phyloP scores from a whole-genome alignment of 2,329 filamentous ascomycete species.

The Lecanicillium sp. region DNA sequence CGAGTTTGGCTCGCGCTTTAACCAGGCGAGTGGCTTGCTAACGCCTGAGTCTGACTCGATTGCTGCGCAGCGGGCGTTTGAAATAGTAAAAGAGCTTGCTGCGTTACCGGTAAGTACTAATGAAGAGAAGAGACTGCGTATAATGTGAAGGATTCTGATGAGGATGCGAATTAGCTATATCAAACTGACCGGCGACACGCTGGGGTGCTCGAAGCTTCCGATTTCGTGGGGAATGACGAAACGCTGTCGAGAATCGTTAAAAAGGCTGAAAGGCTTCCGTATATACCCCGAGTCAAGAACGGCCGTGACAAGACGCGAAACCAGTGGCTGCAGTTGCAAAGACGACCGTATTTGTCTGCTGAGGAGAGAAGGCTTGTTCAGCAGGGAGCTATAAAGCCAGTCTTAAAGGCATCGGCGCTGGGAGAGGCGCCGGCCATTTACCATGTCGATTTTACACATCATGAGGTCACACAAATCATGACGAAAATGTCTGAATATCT shows the following conservation, averaged over 20 bases:
- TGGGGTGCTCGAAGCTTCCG: neutral
- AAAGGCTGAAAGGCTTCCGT: neutral
- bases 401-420: neutral
- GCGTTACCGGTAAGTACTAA: slow-evolving; percentile 1
- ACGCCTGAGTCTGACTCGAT: neutral
- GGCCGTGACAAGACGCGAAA: neutral
- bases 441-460: slow-evolving; percentile 37
- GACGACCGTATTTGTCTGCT: neutral
- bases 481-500: slow-evolving; percentile 13
- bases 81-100: neutral
- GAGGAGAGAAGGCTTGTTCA: slow-evolving; percentile 1
- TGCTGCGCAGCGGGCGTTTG: neutral
- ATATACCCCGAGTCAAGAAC: slow-evolving; percentile 2
- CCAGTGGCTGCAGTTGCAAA: slow-evolving; percentile 1
- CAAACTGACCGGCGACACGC: neutral
- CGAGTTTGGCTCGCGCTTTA: neutral
- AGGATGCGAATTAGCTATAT: neutral
- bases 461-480: slow-evolving; percentile 26
- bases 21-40: neutral
- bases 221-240: neutral
- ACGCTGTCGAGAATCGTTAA: neutral
- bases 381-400: neutral
- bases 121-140: neutral
- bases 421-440: slow-evolving; percentile 15
- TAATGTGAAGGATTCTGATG: neutral